A percentile compares a stretch with the other conserved stretches of the same genome.
These are phyloP conservation scores for Posidonia oceanica DNA, from an alignment of 116 monocot genomes.

Conservation along the genomic window DNA sequence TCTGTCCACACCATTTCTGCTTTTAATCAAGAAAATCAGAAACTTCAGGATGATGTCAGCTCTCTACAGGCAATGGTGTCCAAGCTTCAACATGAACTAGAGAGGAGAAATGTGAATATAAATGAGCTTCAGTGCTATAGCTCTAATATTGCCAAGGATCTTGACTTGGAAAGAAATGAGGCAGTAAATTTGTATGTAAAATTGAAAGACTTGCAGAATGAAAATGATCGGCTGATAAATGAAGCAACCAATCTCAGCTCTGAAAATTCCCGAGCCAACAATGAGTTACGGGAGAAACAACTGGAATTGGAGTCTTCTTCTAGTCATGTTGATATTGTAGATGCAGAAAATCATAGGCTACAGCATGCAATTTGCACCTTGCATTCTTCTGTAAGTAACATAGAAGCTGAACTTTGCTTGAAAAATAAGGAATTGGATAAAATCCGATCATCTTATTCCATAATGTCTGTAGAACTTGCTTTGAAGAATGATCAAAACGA, in stretches of 20 bases:
- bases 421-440: conserved; percentile 18
- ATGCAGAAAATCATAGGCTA: conserved; percentile 24
- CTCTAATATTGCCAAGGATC: background rate
- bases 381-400: conserved; percentile 5
- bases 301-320: conserved; percentile 9
- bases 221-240: conserved; percentile 26
- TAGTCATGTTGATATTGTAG: background rate
- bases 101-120: conserved; percentile 5
- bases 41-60: conserved; percentile 4
- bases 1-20: background rate
- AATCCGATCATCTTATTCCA: conserved; percentile 5
- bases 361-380: conserved; percentile 19
- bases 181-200: background rate
- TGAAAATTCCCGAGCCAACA: conserved; percentile 11
- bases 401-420: conserved; percentile 17
- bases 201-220: conserved; percentile 14
- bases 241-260: conserved; percentile 11
- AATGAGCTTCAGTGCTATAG: background rate
- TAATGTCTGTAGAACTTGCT: conserved; percentile 18
- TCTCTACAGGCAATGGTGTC: conserved; percentile 1
- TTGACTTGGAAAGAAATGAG: background rate
- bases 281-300: conserved; percentile 16
- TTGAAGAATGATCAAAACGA: conserved; percentile 14
- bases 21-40: conserved; percentile 5
- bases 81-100: conserved; percentile 5